Evolutionary conservation across 1,284 basidiomycete genomes (phyloP), one percentile per base, ranked within the genome.

Genomic region (Cerioporus squamosus): DNA sequence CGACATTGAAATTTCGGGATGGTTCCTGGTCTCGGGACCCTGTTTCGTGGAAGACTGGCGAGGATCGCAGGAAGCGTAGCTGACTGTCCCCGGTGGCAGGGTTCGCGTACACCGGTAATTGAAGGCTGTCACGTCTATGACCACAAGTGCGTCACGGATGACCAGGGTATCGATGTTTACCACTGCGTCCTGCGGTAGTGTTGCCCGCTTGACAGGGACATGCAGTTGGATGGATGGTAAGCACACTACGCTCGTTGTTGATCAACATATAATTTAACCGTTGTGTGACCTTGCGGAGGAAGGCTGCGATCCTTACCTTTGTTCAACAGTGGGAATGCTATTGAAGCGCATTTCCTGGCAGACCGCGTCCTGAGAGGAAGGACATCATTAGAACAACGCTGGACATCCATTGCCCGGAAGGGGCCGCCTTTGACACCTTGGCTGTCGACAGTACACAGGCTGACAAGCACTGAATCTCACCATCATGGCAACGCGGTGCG

Each of bases 11-110:
- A 14, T 40, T 12, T 46, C 24, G 23, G 44, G 20, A n/a, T 29
- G 36, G 57, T 62, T 53, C 57, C 61, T 60, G 45, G 52, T 36
- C 53, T 62, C 57, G 61, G 61, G 50, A 62, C 57, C 61, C 53
- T 62, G 49, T 53, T 36, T 49, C n/a, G 18, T 48, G 12, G 55
- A 54, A 51, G 55, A 43, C 24, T 23, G 51, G 54, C 57, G 60
- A 56, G 53, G 26, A 24, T 39, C 60, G 57, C 54, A 59, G 26
- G 54, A 62, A 59, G 50, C 23, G 31, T 39, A 39, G 51, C 8
- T 57, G 61, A 63, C 52, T 46, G 61, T 57, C 49, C 49, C 57
- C 22, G 38, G 44, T 44, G 50, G 44, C 45, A 53, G 33, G 36
- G 31, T 31, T 42, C 26, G 23, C 51, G 44, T 31, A 24, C 39